Evolutionary conservation across 1,284 basidiomycete species (phyloP).

Genomic region (Malassezia slooffiae): DNA sequence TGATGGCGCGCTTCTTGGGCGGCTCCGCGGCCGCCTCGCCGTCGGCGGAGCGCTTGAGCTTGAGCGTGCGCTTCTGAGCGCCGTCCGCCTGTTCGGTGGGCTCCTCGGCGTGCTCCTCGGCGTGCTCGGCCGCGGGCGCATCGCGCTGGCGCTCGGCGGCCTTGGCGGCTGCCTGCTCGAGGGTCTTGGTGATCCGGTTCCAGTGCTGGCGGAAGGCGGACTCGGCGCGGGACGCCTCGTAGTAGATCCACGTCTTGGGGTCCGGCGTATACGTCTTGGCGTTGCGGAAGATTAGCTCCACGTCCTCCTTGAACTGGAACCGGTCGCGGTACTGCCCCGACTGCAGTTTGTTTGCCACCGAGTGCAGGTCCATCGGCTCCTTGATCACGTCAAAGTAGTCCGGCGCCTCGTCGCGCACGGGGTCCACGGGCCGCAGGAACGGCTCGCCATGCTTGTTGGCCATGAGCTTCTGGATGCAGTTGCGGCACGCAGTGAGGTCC

Average conservation of each 20-base stretch:
- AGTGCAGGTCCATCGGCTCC: slow-evolving; percentile 86
- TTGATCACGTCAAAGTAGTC: slow-evolving; percentile 77
- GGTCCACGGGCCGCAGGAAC: slow-evolving; percentile 74
- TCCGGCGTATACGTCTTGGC: slow-evolving; percentile 70
- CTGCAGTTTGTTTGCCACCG: slow-evolving; percentile 75
- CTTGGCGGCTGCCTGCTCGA: slow-evolving; percentile 41
- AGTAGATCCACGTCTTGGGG: slow-evolving; percentile 62
- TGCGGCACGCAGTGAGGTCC: slow-evolving; percentile 69
- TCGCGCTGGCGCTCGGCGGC: slow-evolving; percentile 10
- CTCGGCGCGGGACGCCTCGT: slow-evolving; percentile 66
- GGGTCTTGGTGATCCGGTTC: slow-evolving; percentile 48
- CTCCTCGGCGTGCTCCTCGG: neutral
- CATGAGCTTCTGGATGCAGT: slow-evolving; percentile 66
- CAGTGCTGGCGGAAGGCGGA: slow-evolving; percentile 71
- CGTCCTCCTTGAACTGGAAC: slow-evolving; percentile 72
- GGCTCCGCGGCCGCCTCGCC: neutral
- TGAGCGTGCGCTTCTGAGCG: slow-evolving; percentile 17
- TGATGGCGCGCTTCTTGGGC: slow-evolving; percentile 26
- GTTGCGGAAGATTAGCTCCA: slow-evolving; percentile 76
- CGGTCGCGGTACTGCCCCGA: slow-evolving; percentile 70
- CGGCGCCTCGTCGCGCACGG: slow-evolving; percentile 44
- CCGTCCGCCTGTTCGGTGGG: neutral
- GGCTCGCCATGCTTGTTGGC: slow-evolving; percentile 56
- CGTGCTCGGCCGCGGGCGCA: slow-evolving; percentile 10
- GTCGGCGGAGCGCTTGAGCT: slow-evolving; percentile 12